Base-by-base conservation (phyloP, 169 alveolate species). In the Eimeria falciformis region DNA sequence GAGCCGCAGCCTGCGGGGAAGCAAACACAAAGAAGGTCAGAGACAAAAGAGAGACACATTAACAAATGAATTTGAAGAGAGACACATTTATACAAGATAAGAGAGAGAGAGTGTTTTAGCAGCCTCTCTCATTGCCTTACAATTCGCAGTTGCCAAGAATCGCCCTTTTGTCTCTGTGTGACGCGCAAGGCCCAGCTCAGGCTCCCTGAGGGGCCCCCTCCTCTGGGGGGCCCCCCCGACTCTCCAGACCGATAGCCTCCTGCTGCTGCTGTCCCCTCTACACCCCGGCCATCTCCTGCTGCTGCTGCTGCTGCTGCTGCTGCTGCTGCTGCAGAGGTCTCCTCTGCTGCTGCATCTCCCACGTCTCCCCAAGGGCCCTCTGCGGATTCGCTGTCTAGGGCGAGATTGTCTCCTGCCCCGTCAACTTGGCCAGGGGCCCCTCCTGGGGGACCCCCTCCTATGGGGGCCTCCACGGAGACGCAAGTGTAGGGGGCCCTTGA, bases 141-240 rank as follows among this genome's bases (percentile, higher is more conserved):
- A 50, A 71, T 71, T 21, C 83, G 83, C 83, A 71, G 83, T 56
- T 71, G 83, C 83, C 83, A 71, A 6, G 50, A 6, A 33, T 71
- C 83, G 12, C 83, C 83, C 50, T 37, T 25, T 18, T 71, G 83
- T 2, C 83, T 25, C 56, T 37, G 29, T 7, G 29, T 40, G 5
- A 71, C 83, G 83, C 83, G 83, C 6, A 71, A 6, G 23, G 29
- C 83, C 83, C 83, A 71, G 56, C 56, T 0, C 33, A 9, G 1
- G 83, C 83, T 37, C 29, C 83, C 55, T 71, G 83, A 23, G 83
- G 56, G 29, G 29, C 29, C 83, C 25, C 25, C 29, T 25, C 14
- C 58, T 12, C 55, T 18, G 37, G 62, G 62, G 62, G 62, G 62
- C 62, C 62, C 62, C 62, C n/a, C 14, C 7, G 62, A n/a, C n/a